Evolutionary conservation across 495 filamentous ascomycete species (phyloP), one percentile per base, ranked within the genome.

Genomic region (Penicillium psychrofluorescens): DNA sequence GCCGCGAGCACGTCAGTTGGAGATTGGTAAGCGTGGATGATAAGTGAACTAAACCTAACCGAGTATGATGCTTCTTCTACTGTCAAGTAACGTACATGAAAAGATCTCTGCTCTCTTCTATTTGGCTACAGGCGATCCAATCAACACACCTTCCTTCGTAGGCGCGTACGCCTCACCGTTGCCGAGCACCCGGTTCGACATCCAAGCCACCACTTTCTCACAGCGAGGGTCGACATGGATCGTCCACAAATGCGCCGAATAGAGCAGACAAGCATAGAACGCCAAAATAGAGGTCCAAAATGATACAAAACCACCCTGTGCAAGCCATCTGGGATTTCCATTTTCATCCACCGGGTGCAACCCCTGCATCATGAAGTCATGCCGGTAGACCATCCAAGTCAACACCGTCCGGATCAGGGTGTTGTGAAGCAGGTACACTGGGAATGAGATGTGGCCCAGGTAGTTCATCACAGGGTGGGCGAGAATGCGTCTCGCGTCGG

Each of bases 161-260:
- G 15, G 15, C 3, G 15, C 36, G 13, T 35, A 29, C 11, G 29
- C 38, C 14, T 40, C 36, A 22, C 31, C 6, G 11, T 43, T 39
- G 4, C 49, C 49, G 13, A 46, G 47, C 4, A 36, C 49, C 14
- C 43, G 38, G n/a, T 36, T 44, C 8, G 40, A 29, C 1, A 47
- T 11, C 49, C 49, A 47, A 29, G 36, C 32, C n/a, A 51, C 38
- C 7, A 38, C n/a, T 13, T 7, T 51, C n/a, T n/a, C 44, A 36
- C 49, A 51, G 11, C 29, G 31, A 5, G 44, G 40, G 15, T 51
- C 49, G 12, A 51, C 49, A 16, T 51, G 31, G 11, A 51, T 28
- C 29, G 44, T 51, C 44, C 49, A 51, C 27, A 43, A n/a, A 36
- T 51, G 31, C 16, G 49, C 35, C 3, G 38, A 8, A 14, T 40